Conservation (phyloP, 805 yeast genomes). For the Lachancea sp. region DNA sequence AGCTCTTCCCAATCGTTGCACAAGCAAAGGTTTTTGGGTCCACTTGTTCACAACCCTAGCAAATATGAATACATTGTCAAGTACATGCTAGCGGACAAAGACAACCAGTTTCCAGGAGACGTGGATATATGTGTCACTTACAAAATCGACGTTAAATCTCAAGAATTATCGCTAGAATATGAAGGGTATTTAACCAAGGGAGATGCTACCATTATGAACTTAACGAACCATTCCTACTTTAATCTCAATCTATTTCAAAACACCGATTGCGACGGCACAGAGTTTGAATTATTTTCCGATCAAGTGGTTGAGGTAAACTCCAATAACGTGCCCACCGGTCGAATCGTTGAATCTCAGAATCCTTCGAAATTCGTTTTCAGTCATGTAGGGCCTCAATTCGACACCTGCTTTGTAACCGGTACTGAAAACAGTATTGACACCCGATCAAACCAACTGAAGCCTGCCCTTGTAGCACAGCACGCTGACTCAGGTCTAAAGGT, state of each 20-base stretch:
- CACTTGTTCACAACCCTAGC: conserved; percentile 36
- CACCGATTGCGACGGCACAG: conserved; percentile 35
- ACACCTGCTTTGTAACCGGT: conserved; percentile 43
- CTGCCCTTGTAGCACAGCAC: conserved; percentile 40
- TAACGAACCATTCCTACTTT: conserved; percentile 62
- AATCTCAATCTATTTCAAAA: conserved; percentile 36
- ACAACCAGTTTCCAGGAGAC: conserved; percentile 58
- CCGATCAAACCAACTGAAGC: conserved; percentile 32
- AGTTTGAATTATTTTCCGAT: conserved; percentile 35
- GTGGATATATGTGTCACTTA: conserved; percentile 43
- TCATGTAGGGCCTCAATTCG: conserved; percentile 31
- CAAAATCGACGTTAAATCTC: conserved; percentile 33
- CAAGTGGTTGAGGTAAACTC: conserved; percentile 39
- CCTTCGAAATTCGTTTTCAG: conserved; percentile 12
- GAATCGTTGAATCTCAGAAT: conserved; percentile 2
- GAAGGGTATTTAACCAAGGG: conserved; percentile 28
- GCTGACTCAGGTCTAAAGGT: conserved; percentile 40
- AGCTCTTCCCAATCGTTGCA: conserved; percentile 51
- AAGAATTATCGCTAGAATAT: conserved; percentile 44
- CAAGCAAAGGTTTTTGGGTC: conserved; percentile 47
- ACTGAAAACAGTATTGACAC: conserved; percentile 40
- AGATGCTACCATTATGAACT: conserved; percentile 44
- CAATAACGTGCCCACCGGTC: conserved; percentile 43
- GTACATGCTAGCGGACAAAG: conserved; percentile 39
- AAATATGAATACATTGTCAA: conserved; percentile 31